phyloP scores from a whole-genome alignment of 306 rosid species.

The Datisca glomerata region DNA sequence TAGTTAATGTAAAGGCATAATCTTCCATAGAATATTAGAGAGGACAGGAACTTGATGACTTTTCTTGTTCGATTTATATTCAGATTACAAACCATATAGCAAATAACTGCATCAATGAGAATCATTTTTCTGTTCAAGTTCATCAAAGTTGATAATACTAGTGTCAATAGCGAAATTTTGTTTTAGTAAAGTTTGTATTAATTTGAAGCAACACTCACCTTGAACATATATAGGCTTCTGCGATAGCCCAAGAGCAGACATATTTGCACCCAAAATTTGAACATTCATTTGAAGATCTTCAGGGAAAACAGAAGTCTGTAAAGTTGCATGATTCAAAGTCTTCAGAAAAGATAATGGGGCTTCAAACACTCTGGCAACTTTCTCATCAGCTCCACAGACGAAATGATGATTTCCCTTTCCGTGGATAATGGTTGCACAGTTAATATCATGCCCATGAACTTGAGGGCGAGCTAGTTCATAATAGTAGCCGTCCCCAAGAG shows the following conservation, averaged over 20 bases:
- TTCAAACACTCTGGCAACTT: constrained; percentile 97
- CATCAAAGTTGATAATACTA: background rate
- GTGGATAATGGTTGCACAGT: constrained; percentile 57
- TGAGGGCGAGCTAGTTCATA: constrained; percentile 93
- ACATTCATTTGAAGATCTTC: constrained; percentile 50
- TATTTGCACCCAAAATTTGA: constrained; percentile 97
- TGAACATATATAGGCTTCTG: constrained; percentile 88
- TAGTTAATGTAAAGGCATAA: no score
- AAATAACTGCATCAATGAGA: background rate
- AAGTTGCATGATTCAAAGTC: constrained; percentile 69
- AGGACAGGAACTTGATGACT: no score
- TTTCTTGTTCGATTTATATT: no score
- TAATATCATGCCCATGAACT: constrained; percentile 93
- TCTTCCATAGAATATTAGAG: no score
- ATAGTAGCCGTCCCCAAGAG: constrained; percentile 28
- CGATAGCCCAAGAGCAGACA: constrained; percentile 98
- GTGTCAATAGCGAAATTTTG: no score
- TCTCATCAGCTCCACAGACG: constrained; percentile 94
- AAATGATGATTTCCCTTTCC: constrained; percentile 86
- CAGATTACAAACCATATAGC: background rate
- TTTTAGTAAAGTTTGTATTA: background rate
- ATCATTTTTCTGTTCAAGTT: background rate
- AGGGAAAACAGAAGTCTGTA: constrained; percentile 25
- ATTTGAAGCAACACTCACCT: constrained; percentile 27
- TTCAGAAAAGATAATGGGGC: constrained; percentile 81